Evolutionary conservation across 2,329 filamentous ascomycete species (phyloP).

Genomic region (Claviceps sp.): DNA sequence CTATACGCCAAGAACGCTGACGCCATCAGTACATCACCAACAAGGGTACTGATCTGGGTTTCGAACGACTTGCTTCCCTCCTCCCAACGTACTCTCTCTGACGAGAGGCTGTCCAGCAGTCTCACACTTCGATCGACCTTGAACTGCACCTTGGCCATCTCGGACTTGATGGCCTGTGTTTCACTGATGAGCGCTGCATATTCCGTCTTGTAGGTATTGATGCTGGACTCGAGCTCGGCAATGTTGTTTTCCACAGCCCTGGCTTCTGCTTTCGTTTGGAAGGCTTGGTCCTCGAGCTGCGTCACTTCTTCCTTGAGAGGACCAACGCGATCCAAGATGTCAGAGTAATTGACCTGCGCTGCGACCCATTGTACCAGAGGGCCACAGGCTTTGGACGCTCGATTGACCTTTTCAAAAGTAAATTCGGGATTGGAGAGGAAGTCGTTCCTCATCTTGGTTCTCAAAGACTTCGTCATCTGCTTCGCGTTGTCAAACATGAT

Average conservation of each 20-base stretch:
- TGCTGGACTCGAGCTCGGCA: slow-evolving; percentile 70
- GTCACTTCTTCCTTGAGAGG: slow-evolving; percentile 83
- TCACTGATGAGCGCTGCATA: slow-evolving; percentile 94
- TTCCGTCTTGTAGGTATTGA: slow-evolving; percentile 88
- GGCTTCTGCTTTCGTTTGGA: slow-evolving; percentile 87
- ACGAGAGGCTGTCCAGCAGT: slow-evolving; percentile 86
- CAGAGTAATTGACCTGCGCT: slow-evolving; percentile 95
- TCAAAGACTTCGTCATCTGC: slow-evolving; percentile 76
- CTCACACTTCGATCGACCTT: slow-evolving; percentile 96
- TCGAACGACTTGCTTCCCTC: slow-evolving; percentile 96
- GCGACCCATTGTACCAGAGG: slow-evolving; percentile 94
- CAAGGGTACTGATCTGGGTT: slow-evolving; percentile 90
- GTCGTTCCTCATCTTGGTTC: slow-evolving; percentile 82
- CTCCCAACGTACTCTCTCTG: slow-evolving; percentile 88
- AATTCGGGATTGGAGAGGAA: slow-evolving; percentile 91
- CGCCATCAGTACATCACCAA: slow-evolving; percentile 92
- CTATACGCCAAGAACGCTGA: slow-evolving; percentile 94
- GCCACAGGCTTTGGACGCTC: slow-evolving; percentile 91
- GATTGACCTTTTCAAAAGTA: slow-evolving; percentile 90
- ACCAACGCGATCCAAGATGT: slow-evolving; percentile 87
- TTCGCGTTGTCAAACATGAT: slow-evolving; percentile 92
- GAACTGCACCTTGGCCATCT: slow-evolving; percentile 93
- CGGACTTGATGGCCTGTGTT: slow-evolving; percentile 90
- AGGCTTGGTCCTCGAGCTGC: slow-evolving; percentile 72
- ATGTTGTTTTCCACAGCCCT: slow-evolving; percentile 86